These are phyloP conservation scores for Physcia stellaris DNA, from an alignment of 495 filamentous ascomycete genomes.

Conservation along the genomic window DNA sequence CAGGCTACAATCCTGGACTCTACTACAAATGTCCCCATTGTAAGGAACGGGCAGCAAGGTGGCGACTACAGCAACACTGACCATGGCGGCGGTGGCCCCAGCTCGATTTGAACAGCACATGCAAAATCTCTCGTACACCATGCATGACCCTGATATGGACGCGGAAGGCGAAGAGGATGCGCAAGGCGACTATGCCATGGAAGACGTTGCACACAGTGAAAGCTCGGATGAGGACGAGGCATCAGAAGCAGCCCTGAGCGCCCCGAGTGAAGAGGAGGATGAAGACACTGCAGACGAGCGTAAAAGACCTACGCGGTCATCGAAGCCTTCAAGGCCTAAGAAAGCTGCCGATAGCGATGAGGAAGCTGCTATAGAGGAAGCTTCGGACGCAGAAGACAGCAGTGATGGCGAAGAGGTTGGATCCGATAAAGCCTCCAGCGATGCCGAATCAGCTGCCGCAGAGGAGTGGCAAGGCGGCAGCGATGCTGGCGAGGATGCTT, in stretches of 20 bases:
- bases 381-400: constrained; percentile 10
- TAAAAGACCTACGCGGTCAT: constrained; percentile 23
- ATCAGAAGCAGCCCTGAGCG: constrained; percentile 7
- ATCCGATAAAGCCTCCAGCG: constrained; percentile 41
- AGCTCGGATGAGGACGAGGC: constrained; percentile 38
- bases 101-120: constrained; percentile 28
- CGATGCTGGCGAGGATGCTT: constrained; percentile 48
- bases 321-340: not conserved
- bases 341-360: constrained; percentile 8
- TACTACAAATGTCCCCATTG: no score
- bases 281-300: constrained; percentile 28
- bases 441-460: constrained; percentile 52
- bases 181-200: constrained; percentile 30
- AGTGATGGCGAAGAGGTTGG: constrained; percentile 25
- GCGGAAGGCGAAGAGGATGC: constrained; percentile 39
- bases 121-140: constrained; percentile 22
- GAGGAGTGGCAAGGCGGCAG: constrained; percentile 52
- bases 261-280: constrained; percentile 21
- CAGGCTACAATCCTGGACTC: no score
- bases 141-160: constrained; percentile 37
- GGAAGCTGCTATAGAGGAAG: constrained; percentile 6
- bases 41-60: constrained; percentile 20
- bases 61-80: constrained; percentile 31
- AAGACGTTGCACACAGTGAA: constrained; percentile 32
- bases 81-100: constrained; percentile 36